phyloP scores from a whole-genome alignment of 2,329 filamentous ascomycete genomes.

The Hypocrella siamensis region DNA sequence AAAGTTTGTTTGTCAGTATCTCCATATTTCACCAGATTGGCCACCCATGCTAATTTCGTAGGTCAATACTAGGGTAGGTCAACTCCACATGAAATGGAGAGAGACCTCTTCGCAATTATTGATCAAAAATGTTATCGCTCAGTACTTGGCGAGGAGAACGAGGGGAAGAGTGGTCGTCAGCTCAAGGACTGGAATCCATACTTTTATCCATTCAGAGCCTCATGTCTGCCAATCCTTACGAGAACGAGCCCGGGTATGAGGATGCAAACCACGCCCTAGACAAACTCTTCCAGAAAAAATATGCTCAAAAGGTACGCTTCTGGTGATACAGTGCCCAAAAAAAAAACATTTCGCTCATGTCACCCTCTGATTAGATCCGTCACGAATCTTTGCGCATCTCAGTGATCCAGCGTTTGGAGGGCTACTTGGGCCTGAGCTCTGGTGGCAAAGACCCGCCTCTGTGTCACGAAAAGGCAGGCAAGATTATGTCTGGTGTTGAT shows the following conservation, averaged over 20 bases:
- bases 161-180: slow-evolving; percentile 92
- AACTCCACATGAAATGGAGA: not conserved
- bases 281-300: slow-evolving; percentile 57
- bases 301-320: slow-evolving; percentile 55
- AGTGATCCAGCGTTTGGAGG: slow-evolving; percentile 73
- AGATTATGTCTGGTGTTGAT: slow-evolving; percentile 13
- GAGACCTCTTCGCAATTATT: not conserved
- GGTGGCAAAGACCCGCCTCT: slow-evolving; percentile 14
- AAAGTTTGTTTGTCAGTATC: slow-evolving; percentile 75
- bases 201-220: slow-evolving; percentile 91
- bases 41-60: slow-evolving; percentile 15
- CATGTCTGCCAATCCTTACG: slow-evolving; percentile 86
- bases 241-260: slow-evolving; percentile 92
- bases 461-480: slow-evolving; percentile 1
- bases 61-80: slow-evolving; percentile 69
- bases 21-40: not conserved
- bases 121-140: slow-evolving; percentile 3
- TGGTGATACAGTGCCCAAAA: not conserved
- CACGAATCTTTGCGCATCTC: slow-evolving; percentile 82
- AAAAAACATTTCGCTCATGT: slow-evolving; percentile 3
- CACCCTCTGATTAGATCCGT: slow-evolving; percentile 45
- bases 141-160: slow-evolving; percentile 87
- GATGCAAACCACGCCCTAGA: slow-evolving; percentile 51
- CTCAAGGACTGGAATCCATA: slow-evolving; percentile 87
- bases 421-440: slow-evolving; percentile 50